Conservation (phyloP, 352 stramenopile species). For the Phytophthora europaea region DNA sequence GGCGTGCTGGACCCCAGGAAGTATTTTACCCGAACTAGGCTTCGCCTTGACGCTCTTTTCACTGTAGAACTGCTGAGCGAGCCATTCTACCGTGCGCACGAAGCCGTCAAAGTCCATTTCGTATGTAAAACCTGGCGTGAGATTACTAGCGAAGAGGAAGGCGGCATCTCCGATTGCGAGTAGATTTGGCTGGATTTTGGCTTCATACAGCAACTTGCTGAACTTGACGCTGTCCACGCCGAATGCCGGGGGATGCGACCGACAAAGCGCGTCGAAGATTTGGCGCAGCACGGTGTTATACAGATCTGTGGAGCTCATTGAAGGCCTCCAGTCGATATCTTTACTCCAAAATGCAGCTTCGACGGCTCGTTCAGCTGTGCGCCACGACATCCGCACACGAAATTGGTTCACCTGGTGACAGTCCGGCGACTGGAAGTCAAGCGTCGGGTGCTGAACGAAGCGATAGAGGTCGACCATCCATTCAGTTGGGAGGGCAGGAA, state of each 20-base stretch:
- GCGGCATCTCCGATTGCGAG: conserved; percentile 72
- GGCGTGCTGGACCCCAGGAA: conserved; percentile 19
- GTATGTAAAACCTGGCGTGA: conserved; percentile 50
- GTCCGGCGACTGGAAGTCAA: conserved; percentile 42
- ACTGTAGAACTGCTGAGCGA: conserved; percentile 49
- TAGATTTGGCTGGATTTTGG: conserved; percentile 51
- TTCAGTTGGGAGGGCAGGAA: conserved; percentile 24
- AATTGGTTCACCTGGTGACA: conserved; percentile 44
- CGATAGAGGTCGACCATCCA: conserved; percentile 71
- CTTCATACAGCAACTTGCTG: conserved; percentile 77
- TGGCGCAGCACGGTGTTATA: conserved; percentile 42
- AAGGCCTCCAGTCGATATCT: conserved; percentile 56
- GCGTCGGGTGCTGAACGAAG: conserved; percentile 59
- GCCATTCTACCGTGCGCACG: conserved; percentile 44
- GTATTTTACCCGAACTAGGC: conserved; percentile 1
- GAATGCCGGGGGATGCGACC: conserved; percentile 55
- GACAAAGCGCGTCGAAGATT: conserved; percentile 59
- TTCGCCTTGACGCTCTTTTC: neutral
- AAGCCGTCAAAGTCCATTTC: conserved; percentile 76
- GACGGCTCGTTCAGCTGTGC: conserved; percentile 43
- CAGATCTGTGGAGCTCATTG: conserved; percentile 45
- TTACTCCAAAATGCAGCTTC: conserved; percentile 72
- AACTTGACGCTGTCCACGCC: conserved; percentile 84
- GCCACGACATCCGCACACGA: conserved; percentile 42
- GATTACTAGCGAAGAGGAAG: conserved; percentile 66